Conservation (phyloP, 139 green algal species). For the Pseudopediastrum boryanum region DNA sequence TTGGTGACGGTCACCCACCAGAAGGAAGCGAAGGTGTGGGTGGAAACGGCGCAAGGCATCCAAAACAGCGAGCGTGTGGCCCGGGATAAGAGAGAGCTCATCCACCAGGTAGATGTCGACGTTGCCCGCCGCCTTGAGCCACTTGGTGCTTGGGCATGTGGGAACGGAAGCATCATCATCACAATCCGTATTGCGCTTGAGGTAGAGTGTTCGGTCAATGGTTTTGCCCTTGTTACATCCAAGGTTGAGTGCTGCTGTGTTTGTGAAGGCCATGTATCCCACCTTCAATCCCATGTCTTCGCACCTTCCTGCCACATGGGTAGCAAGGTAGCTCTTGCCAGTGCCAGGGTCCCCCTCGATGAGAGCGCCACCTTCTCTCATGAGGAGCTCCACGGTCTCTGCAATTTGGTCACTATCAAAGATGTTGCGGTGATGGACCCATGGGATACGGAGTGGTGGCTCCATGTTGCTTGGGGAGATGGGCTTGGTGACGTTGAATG, state of each 20-base stretch:
- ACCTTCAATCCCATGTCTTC: background rate
- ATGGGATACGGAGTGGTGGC: too few species aligned
- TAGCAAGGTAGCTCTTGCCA: background rate
- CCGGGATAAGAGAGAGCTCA: background rate
- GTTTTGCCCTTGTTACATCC: too few species aligned
- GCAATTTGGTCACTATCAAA: background rate
- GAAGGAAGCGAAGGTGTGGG: background rate
- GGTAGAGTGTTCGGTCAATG: background rate
- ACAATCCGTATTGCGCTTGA: background rate
- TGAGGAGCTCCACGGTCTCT: background rate
- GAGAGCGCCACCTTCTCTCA: background rate
- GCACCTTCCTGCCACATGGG: background rate
- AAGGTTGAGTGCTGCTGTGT: too few species aligned
- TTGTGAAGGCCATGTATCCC: background rate
- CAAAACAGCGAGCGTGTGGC: background rate
- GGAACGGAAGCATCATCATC: background rate
- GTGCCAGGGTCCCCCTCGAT: background rate
- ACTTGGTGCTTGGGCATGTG: background rate
- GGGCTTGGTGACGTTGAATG: too few species aligned
- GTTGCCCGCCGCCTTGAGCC: background rate
- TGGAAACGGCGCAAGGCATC: background rate
- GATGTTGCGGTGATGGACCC: background rate
- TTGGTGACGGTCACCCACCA: slow-evolving; percentile 6
- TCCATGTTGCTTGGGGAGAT: too few species aligned
- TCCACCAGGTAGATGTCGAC: background rate